Evolutionary conservation across 805 yeast species (phyloP), one percentile per base, ranked within the genome.

Genomic region (Lipomyces chichibuensis): DNA sequence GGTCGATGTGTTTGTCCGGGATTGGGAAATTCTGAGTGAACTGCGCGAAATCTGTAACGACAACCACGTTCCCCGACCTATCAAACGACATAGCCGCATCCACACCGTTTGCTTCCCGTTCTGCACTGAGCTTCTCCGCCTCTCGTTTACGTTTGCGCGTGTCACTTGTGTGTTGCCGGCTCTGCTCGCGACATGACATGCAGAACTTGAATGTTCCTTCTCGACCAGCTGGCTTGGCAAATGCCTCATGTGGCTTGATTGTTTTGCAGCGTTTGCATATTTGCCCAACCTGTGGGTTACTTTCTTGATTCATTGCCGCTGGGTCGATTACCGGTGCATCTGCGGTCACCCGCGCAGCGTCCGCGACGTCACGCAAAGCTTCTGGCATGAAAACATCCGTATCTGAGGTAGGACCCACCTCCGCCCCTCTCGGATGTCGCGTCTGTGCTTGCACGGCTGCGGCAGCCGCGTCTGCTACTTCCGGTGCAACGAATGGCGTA

Each of bases 71-170:
- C 33, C 33, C 27, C 8, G 17, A 25, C 14, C 49, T 23, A 9
- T 39, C 59, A n/a, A 56, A n/a, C 37, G 54, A 49, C 6, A 25
- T 32, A 27, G 29, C 14, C 58, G 58, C 53, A 43, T 29, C 53
- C 29, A 20, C 54, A 14, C 54, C 52, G 27, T 25, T 11, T 32
- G n/a, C 23, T 6, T 20, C 43, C 33, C 57, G 35, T 23, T 20
- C 53, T 43, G 46, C 46, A 9, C 62, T 51, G 8, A 33, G 51
- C 32, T 49, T 39, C 33, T 61, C 67, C 4, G 52, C 17, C 37
- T 65, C 71, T 13, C 71, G 65, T 55, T 66, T 67, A 14, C 71
- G 68, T 51, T 65, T 67, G 27, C 71, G 66, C 5, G 67, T 67
- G 37, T 65, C 66, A 46, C 61, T 65, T 9, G 71, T 67, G 59